Base-by-base conservation (phyloP, 2,329 filamentous ascomycete species). In the Boeremia lycopersici region DNA sequence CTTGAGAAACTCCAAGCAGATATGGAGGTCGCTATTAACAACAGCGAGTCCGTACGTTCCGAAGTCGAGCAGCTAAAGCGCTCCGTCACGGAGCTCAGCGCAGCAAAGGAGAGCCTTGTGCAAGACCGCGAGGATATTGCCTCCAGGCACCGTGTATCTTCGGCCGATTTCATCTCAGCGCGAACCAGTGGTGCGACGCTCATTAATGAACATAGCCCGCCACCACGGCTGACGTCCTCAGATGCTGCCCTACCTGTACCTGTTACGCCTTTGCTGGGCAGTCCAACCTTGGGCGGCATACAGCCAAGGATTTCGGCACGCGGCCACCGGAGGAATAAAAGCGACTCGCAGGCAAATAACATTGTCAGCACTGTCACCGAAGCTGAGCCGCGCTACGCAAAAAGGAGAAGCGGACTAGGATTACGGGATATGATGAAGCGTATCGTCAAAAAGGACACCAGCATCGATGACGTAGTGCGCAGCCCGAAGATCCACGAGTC, bases 161-260 rank as follows among this genome's bases (percentile, higher is more conserved):
- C 61, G 2, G 51, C 58, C 10, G 71, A 73, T 1, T 59, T 61
- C 43, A 60, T 55, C 10, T 69, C 66, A 8, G 70, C 69, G 10
- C 61, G 70, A 23, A 71, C 65, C 31, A 74, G 71, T 53, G 66
- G 64, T 42, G 65, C 69, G 26, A 74, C 71, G 10, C 65, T 74
- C 50, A 69, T 68, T 38, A 63, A 65, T 17, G 67, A 69, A 48
- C 40, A 54, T 31, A 68, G 28, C 40, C 53, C 54, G 17, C 52
- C 61, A 31, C 38, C 52, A 42, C 36, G 52, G 42, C 57, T 62
- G 42, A 60, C 57, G 6, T 48, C 36, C 19, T 53, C 52, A 51
- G 61, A 64, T 29, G 61, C 63, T 39, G 46, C 42, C 6, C 46
- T 59, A 12, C 48, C 60, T 17, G 43, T 60, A 4, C 53, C 61